phyloP scores from a whole-genome alignment of 108 stramenopile species.

The Cyclotella cryptica region DNA sequence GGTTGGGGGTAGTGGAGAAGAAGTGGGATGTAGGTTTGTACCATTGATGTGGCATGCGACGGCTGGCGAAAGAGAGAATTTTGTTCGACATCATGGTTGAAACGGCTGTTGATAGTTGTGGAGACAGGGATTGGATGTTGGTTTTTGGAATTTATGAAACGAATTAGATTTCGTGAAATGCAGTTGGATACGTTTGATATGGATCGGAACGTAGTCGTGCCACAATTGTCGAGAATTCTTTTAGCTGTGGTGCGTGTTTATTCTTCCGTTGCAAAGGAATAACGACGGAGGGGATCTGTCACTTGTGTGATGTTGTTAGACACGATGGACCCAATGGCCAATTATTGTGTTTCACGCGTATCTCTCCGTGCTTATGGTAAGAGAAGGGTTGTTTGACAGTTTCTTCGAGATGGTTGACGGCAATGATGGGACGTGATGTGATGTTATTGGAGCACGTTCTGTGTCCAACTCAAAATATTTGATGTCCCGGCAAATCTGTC shows the following conservation, averaged over 20 bases:
- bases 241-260: neutral
- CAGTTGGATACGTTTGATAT: neutral
- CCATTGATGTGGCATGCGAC: neutral
- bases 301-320: neutral
- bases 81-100: slow-evolving; percentile 8
- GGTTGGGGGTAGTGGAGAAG: slow-evolving; percentile 35
- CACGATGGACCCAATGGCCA: neutral
- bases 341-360: too few species aligned
- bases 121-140: neutral
- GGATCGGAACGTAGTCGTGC: neutral
- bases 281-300: neutral
- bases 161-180: neutral
- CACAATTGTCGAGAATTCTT: neutral
- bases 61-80: neutral
- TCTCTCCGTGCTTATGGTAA: too few species aligned
- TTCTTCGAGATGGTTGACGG: too few species aligned
- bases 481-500: slow-evolving; percentile 8
- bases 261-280: neutral
- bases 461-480: neutral
- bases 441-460: too few species aligned
- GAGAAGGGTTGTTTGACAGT: too few species aligned
- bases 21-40: neutral
- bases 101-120: neutral
- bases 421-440: too few species aligned
- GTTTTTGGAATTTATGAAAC: neutral